Conservation (phyloP, 768 basidiomycete genomes). For the Rhodotorula sphaerocarpa region DNA sequence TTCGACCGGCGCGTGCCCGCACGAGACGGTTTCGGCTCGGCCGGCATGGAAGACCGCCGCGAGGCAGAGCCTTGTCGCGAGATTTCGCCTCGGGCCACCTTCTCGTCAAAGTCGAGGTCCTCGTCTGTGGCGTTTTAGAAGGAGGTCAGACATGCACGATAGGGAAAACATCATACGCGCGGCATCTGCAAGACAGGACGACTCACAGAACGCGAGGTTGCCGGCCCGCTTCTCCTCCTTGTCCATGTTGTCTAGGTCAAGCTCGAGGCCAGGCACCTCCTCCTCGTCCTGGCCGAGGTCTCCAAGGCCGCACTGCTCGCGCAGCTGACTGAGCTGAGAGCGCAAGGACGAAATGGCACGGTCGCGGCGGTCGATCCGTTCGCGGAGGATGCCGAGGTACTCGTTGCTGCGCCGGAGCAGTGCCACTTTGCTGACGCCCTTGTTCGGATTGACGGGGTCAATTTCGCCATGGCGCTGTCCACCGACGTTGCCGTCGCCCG, state of each 20-base stretch:
- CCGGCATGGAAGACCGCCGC: too few relatives aligned
- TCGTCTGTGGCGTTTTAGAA: constrained; percentile 5
- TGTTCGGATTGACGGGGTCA: constrained; percentile 38
- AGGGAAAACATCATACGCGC: background rate
- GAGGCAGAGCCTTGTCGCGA: constrained; percentile 1
- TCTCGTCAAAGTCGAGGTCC: constrained; percentile 26
- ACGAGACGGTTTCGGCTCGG: too few relatives aligned
- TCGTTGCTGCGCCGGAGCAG: constrained; percentile 39
- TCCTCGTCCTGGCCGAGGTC: constrained; percentile 18
- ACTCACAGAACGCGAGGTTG: constrained; percentile 30
- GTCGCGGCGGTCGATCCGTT: constrained; percentile 34
- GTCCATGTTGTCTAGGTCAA: constrained; percentile 31
- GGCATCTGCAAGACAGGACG: background rate
- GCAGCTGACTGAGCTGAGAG: background rate
- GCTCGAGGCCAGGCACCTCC: constrained; percentile 23
- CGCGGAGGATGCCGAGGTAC: constrained; percentile 37
- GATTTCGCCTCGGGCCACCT: background rate
- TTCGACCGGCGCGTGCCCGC: too few relatives aligned
- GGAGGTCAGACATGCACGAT: background rate
- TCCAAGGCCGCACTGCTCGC: constrained; percentile 22
- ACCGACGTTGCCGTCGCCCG: constrained; percentile 40
- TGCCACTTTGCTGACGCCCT: constrained; percentile 41
- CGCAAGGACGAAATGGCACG: constrained; percentile 15
- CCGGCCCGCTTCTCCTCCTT: constrained; percentile 27
- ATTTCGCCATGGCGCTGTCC: constrained; percentile 36